Evolutionary conservation across 768 basidiomycete species (phyloP).

Genomic region (Tubosaeta sp.): DNA sequence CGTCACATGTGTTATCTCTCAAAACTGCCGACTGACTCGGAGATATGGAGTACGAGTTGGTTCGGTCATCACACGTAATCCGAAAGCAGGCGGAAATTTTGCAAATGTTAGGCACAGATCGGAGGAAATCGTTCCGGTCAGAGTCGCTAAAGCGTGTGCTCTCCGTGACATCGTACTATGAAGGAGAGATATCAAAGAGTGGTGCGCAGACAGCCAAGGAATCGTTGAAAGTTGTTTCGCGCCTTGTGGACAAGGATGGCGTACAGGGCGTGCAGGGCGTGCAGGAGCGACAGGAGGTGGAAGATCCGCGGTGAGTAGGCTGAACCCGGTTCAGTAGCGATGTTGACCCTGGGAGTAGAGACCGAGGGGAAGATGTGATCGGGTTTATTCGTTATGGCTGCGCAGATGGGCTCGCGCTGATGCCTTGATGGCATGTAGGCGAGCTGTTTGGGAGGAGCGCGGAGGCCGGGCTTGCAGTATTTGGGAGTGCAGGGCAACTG

Average conservation of each 20-base stretch:
- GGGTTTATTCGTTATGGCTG: conserved; percentile 57
- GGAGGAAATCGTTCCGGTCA: conserved; percentile 24
- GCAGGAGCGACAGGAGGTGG: conserved; percentile 28
- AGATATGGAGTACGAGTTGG: conserved; percentile 56
- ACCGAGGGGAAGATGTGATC: conserved; percentile 43
- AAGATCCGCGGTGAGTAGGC: conserved; percentile 46
- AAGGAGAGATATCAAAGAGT: conserved; percentile 43
- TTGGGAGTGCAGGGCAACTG: conserved; percentile 15
- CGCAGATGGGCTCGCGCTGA: conserved; percentile 49
- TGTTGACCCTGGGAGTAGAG: conserved; percentile 30
- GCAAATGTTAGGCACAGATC: conserved; percentile 33
- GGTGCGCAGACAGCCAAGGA: conserved; percentile 46
- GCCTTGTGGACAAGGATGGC: conserved; percentile 61
- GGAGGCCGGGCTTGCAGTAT: conserved; percentile 21
- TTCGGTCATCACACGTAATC: conserved; percentile 49
- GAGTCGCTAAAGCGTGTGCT: conserved; percentile 42
- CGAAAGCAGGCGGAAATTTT: conserved; percentile 46
- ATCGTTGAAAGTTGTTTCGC: conserved; percentile 54
- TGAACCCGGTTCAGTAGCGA: conserved; percentile 1
- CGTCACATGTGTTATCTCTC: conserved; percentile 21
- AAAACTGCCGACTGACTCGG: neutral
- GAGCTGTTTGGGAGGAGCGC: conserved; percentile 2
- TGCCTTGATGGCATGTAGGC: conserved; percentile 36
- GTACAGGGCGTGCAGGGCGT: conserved; percentile 52
- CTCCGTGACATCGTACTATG: conserved; percentile 48